Conservation (phyloP, 106 monocot species). For the Gastrodia elata region DNA sequence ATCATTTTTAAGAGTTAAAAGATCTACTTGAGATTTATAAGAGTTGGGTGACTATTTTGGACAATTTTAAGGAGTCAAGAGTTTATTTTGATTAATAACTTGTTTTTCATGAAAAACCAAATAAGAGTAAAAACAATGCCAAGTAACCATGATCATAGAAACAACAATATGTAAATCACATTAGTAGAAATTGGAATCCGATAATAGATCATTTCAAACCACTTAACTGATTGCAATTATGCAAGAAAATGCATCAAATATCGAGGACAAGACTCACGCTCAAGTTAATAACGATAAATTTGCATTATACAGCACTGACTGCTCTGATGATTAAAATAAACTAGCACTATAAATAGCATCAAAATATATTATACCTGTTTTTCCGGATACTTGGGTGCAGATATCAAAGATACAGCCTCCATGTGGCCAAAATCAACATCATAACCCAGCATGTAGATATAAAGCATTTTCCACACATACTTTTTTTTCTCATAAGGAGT, state of each 20-base stretch:
- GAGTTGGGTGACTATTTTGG: too few species aligned
- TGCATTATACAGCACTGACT: neutral
- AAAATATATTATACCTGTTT: slow-evolving; percentile 57
- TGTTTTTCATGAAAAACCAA: neutral
- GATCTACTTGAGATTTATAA: too few species aligned
- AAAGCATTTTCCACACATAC: slow-evolving; percentile 99
- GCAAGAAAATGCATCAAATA: neutral
- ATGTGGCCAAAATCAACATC: slow-evolving; percentile 99
- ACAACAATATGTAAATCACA: neutral
- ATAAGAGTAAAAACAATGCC: neutral
- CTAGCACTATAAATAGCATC: neutral
- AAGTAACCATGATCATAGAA: neutral
- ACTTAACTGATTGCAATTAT: neutral
- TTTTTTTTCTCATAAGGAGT: slow-evolving; percentile 93
- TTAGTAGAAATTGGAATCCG: neutral
- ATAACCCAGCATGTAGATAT: slow-evolving; percentile 97
- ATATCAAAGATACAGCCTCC: slow-evolving; percentile 90
- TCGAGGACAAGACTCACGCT: neutral
- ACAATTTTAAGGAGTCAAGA: too few species aligned
- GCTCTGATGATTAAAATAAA: slow-evolving; percentile 1
- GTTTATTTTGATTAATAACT: too few species aligned
- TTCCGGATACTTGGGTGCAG: slow-evolving; percentile 97
- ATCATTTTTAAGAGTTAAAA: too few species aligned
- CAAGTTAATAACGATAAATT: neutral
- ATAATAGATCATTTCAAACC: neutral